Evolutionary conservation across 106 monocot genomes (phyloP).

Genomic region (Phalaenopsis equestris): DNA sequence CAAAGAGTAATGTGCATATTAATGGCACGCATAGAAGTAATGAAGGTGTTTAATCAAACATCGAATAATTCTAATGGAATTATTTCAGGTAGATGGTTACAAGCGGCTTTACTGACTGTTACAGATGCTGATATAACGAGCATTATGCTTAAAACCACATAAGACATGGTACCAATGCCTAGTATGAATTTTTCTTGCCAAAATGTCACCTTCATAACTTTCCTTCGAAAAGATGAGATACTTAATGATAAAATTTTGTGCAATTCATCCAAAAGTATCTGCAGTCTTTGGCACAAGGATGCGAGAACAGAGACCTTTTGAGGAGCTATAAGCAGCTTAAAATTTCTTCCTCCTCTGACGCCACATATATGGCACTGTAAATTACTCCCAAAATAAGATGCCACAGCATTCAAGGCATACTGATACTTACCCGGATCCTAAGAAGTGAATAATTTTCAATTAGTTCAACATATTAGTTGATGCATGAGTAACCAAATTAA

Average conservation of each 20-base stretch:
- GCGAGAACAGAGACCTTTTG: constrained; percentile 1
- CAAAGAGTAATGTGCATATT: neutral
- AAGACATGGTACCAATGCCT: constrained; percentile 20
- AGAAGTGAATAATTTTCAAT: neutral
- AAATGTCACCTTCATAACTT: constrained; percentile 15
- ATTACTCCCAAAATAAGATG: neutral
- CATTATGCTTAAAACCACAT: constrained; percentile 42
- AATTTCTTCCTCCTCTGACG: constrained; percentile 9
- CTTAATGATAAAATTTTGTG: constrained; percentile 17
- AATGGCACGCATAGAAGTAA: neutral
- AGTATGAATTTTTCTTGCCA: constrained; percentile 33
- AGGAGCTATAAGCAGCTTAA: constrained; percentile 1
- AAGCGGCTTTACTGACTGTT: constrained; percentile 39
- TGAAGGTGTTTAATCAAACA: neutral
- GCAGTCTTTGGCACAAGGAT: constrained; percentile 9
- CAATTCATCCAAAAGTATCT: constrained; percentile 3
- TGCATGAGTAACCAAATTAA: neutral
- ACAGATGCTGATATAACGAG: constrained; percentile 52
- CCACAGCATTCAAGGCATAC: neutral
- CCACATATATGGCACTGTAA: constrained; percentile 8
- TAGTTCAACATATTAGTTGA: neutral
- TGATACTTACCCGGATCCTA: neutral
- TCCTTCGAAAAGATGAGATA: constrained; percentile 3
- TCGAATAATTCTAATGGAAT: neutral
- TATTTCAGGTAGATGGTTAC: constrained; percentile 31